Evolutionary conservation across 768 basidiomycete genomes (phyloP).

Genomic region (Rhodotorula kratochvilovae): DNA sequence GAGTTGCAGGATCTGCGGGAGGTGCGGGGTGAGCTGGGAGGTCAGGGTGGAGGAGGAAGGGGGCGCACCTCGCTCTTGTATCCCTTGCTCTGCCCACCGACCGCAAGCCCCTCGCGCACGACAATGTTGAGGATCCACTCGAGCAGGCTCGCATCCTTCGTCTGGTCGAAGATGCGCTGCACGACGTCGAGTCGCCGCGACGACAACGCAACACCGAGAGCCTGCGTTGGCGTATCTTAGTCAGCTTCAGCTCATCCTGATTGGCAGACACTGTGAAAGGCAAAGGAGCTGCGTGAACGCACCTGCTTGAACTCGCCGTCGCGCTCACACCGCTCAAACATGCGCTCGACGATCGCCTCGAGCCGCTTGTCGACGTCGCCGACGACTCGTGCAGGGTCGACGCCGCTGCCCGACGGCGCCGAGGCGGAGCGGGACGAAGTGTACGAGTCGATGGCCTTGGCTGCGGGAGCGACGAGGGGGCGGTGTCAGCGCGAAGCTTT

Average conservation of each 20-base stretch:
- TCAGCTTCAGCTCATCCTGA: background rate
- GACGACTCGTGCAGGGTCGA: slow-evolving; percentile 54
- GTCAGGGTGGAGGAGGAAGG: background rate
- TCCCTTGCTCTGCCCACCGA: slow-evolving; percentile 48
- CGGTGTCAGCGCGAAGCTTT: background rate
- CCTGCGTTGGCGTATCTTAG: slow-evolving; percentile 48
- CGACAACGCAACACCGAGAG: slow-evolving; percentile 91
- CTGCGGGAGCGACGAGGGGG: slow-evolving; percentile 50
- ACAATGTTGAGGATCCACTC: slow-evolving; percentile 90
- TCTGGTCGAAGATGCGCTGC: slow-evolving; percentile 65
- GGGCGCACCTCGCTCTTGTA: slow-evolving; percentile 50
- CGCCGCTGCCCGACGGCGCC: slow-evolving; percentile 20
- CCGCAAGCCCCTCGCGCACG: slow-evolving; percentile 80
- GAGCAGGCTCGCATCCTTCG: slow-evolving; percentile 70
- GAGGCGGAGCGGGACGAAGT: slow-evolving; percentile 58
- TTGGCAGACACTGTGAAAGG: too few species aligned
- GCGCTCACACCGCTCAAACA: slow-evolving; percentile 75
- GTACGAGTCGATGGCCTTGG: slow-evolving; percentile 93
- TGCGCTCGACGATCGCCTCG: slow-evolving; percentile 78
- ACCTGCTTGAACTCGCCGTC: slow-evolving; percentile 91
- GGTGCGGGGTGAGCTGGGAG: background rate
- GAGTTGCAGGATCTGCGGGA: slow-evolving; percentile 49
- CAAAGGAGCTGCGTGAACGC: background rate
- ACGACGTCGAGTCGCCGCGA: slow-evolving; percentile 83
- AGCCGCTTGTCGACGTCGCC: slow-evolving; percentile 81